Percentiles rank a stretch among this genome's conserved stretches.
These are phyloP conservation scores for Cucumis hystrix DNA, from an alignment of 306 rosid genomes.

Conservation along the genomic window DNA sequence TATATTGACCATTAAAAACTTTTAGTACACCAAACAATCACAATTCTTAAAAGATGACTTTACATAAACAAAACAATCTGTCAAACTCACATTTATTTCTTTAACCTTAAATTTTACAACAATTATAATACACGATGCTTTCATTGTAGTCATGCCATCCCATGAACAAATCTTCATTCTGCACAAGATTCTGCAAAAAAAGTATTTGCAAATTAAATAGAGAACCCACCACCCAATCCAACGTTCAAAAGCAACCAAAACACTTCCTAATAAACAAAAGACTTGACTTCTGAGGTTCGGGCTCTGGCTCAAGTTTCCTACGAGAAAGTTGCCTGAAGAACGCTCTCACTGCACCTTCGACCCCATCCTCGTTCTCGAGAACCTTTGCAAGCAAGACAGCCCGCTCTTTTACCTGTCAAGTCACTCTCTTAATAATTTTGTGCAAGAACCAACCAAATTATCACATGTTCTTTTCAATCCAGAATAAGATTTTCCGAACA, in stretches of 20 bases:
- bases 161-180: not conserved
- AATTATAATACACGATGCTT: not conserved
- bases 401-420: constrained; percentile 55
- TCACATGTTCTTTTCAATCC: not conserved
- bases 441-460: not conserved
- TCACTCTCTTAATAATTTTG: not conserved
- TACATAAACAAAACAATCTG: not conserved
- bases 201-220: constrained; percentile 1
- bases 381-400: constrained; percentile 73
- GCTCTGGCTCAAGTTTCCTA: constrained; percentile 33
- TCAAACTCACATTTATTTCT: not conserved
- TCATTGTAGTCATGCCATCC: not conserved
- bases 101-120: not conserved
- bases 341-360: constrained; percentile 86
- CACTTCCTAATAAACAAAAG: constrained; percentile 52
- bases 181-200: not conserved
- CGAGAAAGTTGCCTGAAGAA: constrained; percentile 78
- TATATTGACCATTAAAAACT: not conserved
- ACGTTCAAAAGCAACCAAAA: constrained; percentile 60
- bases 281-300: constrained; percentile 29
- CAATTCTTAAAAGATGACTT: not conserved
- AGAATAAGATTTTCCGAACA: not conserved
- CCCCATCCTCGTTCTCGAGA: constrained; percentile 93
- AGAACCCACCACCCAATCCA: not conserved
- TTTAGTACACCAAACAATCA: not conserved